These are phyloP conservation scores for Lecanosticta acicola DNA, from an alignment of 2,329 filamentous ascomycete genomes.

Conservation along the genomic window DNA sequence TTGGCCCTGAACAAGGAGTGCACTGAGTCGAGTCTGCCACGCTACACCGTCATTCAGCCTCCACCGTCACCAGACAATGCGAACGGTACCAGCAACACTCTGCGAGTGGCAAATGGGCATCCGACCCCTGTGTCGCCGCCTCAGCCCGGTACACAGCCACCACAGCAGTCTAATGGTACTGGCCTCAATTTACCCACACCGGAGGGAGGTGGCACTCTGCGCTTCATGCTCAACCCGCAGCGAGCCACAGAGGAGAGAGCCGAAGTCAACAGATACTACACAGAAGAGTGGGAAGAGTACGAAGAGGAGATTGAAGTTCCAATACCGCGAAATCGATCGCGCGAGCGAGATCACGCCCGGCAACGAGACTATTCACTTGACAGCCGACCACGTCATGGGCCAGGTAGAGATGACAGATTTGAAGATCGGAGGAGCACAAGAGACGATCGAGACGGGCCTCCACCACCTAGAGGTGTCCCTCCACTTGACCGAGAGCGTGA, in stretches of 20 bases:
- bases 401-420: constrained; percentile 38
- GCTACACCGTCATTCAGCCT: constrained; percentile 47
- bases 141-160: constrained; percentile 18
- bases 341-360: constrained; percentile 17
- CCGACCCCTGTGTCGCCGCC: constrained; percentile 33
- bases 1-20: constrained; percentile 81
- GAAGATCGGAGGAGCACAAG: constrained; percentile 61
- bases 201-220: constrained; percentile 58
- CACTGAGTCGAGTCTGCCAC: constrained; percentile 54
- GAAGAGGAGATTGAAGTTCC: constrained; percentile 66
- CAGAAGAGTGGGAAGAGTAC: constrained; percentile 69
- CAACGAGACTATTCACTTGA: constrained; percentile 11
- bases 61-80: constrained; percentile 32
- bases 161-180: constrained; percentile 12
- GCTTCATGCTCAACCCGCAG: constrained; percentile 81
- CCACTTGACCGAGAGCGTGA: constrained; percentile 14
- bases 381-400: constrained; percentile 8
- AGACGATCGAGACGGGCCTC: not conserved
- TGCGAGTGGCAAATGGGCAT: constrained; percentile 30
- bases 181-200: constrained; percentile 19
- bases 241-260: constrained; percentile 66
- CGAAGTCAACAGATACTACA: constrained; percentile 62
- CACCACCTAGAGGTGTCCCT: constrained; percentile 1
- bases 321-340: constrained; percentile 19
- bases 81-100: constrained; percentile 28